Conservation (phyloP, 1,139 yeast genomes). For the Blastobotrys persicus region DNA sequence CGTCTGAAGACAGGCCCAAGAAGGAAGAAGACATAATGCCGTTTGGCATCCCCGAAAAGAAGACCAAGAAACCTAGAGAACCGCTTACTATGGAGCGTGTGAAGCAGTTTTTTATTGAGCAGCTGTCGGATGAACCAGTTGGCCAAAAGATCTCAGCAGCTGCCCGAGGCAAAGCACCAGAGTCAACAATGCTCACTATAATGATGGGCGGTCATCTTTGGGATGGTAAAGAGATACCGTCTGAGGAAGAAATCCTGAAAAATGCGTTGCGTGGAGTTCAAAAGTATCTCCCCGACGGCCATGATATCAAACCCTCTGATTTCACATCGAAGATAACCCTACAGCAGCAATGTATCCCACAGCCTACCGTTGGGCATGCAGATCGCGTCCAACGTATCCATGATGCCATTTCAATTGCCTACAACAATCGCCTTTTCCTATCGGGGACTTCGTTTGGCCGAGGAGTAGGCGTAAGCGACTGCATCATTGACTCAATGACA, state of each 20-base stretch:
- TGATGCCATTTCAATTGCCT: conserved; percentile 38
- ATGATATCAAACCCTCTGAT: conserved; percentile 42
- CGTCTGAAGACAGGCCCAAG: not conserved
- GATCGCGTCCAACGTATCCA: conserved; percentile 45
- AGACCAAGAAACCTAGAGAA: not conserved
- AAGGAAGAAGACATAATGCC: not conserved
- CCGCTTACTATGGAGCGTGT: conserved; percentile 8
- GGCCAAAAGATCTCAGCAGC: not conserved
- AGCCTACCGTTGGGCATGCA: conserved; percentile 70
- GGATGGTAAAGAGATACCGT: conserved; percentile 30
- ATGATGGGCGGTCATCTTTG: conserved; percentile 87
- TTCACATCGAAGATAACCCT: conserved; percentile 37
- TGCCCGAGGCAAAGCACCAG: not conserved
- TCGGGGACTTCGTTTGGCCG: conserved; percentile 84
- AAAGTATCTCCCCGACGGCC: conserved; percentile 45
- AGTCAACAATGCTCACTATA: conserved; percentile 64
- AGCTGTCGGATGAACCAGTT: conserved; percentile 13
- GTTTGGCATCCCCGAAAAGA: conserved; percentile 2
- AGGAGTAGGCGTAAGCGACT: conserved; percentile 90
- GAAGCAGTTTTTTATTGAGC: conserved; percentile 15
- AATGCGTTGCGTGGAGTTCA: conserved; percentile 49
- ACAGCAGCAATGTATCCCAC: conserved; percentile 69
- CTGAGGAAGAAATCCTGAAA: conserved; percentile 40
- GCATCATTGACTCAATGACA: conserved; percentile 61
- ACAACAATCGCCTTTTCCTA: conserved; percentile 49